Conservation (phyloP, 352 stramenopile species). For the Phytophthora citrophthora region DNA sequence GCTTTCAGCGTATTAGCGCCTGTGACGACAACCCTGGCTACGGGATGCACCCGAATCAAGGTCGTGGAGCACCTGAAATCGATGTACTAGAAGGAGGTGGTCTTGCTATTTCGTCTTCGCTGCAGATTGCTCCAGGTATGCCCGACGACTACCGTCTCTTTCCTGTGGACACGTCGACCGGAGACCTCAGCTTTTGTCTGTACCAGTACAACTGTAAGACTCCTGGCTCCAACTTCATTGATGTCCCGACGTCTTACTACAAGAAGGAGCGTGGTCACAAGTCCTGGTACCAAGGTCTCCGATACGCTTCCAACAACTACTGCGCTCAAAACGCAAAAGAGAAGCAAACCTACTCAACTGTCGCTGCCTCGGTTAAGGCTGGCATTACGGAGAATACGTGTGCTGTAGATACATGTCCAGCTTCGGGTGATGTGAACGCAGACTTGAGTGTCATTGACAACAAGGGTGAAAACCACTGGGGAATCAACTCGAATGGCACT, state of each 20-base stretch:
- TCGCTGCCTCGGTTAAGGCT: slow-evolving; percentile 31
- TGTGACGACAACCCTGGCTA: slow-evolving; percentile 91
- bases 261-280: slow-evolving; percentile 43
- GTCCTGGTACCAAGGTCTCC: slow-evolving; percentile 66
- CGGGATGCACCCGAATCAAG: slow-evolving; percentile 82
- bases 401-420: slow-evolving; percentile 41
- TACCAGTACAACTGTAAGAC: slow-evolving; percentile 55
- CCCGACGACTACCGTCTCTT: slow-evolving; percentile 64
- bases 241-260: slow-evolving; percentile 49
- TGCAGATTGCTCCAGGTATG: slow-evolving; percentile 86
- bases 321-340: slow-evolving; percentile 28
- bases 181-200: slow-evolving; percentile 40
- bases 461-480: slow-evolving; percentile 45
- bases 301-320: slow-evolving; percentile 58
- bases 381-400: slow-evolving; percentile 58
- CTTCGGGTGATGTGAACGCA: slow-evolving; percentile 53
- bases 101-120: slow-evolving; percentile 83
- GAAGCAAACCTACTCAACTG: slow-evolving; percentile 38
- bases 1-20: slow-evolving; percentile 60
- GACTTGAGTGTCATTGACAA: slow-evolving; percentile 50
- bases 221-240: slow-evolving; percentile 47
- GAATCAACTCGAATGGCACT: slow-evolving; percentile 72
- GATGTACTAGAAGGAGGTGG: slow-evolving; percentile 92
- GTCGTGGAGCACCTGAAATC: slow-evolving; percentile 93
- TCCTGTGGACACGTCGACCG: slow-evolving; percentile 37